A percentile compares a stretch with the other conserved stretches of the same genome.
phyloP scores from a whole-genome alignment of 1,284 basidiomycete genomes.

The Sporisorium scitamineum region DNA sequence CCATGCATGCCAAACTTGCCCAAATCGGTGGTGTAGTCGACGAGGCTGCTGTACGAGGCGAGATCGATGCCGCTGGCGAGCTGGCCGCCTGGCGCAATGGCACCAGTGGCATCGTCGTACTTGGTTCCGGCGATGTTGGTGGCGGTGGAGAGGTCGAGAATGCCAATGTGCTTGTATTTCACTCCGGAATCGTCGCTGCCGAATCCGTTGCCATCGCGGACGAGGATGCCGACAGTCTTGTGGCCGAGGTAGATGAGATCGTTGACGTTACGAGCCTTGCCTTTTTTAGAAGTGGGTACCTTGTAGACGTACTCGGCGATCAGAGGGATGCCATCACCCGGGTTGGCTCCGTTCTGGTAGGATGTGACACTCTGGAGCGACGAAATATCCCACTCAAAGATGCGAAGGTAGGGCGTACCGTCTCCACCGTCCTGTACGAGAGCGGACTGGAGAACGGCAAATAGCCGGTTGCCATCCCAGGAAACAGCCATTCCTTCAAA shows the following conservation, averaged over 20 bases:
- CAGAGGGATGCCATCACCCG: constrained; percentile 43
- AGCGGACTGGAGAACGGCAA: constrained; percentile 77
- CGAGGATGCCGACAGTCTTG: constrained; percentile 70
- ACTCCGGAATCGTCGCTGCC: constrained; percentile 74
- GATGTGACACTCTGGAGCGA: constrained; percentile 26
- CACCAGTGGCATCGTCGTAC: constrained; percentile 74
- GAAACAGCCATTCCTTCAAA: constrained; percentile 77
- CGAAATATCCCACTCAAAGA: constrained; percentile 44
- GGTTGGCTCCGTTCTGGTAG: constrained; percentile 69
- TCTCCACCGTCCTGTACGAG: constrained; percentile 75
- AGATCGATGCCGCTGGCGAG: constrained; percentile 72
- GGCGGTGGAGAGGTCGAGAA: constrained; percentile 73
- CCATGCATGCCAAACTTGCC: constrained; percentile 76
- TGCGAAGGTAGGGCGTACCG: constrained; percentile 37
- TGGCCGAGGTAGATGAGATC: constrained; percentile 74
- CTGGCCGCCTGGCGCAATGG: constrained; percentile 74
- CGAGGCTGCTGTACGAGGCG: constrained; percentile 75
- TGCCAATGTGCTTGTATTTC: constrained; percentile 73
- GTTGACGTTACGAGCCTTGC: constrained; percentile 74
- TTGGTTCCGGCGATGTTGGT: constrained; percentile 76
- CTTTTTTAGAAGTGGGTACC: constrained; percentile 74
- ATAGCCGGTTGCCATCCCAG: constrained; percentile 73
- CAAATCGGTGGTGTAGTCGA: constrained; percentile 72
- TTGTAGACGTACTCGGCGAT: constrained; percentile 77
- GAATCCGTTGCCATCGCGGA: constrained; percentile 76